Conservation (phyloP, 495 filamentous ascomycete species). For the Oidiodendron maius region DNA sequence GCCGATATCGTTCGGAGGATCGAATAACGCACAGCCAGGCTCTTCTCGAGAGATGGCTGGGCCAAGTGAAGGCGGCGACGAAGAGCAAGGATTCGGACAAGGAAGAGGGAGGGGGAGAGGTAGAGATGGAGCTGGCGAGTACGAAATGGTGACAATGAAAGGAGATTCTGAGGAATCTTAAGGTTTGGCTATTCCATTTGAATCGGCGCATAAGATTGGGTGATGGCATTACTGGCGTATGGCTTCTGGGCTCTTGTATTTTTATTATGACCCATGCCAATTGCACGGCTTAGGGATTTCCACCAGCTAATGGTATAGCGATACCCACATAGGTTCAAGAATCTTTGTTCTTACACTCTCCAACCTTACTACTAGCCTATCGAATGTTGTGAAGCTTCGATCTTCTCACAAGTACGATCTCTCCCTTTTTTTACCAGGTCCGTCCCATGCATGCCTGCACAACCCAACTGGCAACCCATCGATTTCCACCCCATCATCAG, state of each 20-base stretch:
- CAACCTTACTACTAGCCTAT: slow-evolving; percentile 1
- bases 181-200: slow-evolving; percentile 3
- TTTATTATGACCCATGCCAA: not conserved
- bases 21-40: slow-evolving; percentile 24
- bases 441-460: slow-evolving; percentile 10
- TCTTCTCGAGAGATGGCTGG: slow-evolving; percentile 25
- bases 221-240: slow-evolving; percentile 13
- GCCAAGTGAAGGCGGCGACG: slow-evolving; percentile 17
- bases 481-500: slow-evolving; percentile 17
- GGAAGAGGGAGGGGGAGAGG: slow-evolving; percentile 46
- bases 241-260: slow-evolving; percentile 5
- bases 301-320: not conserved
- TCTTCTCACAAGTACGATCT: slow-evolving; percentile 10
- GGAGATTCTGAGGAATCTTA: slow-evolving; percentile 16
- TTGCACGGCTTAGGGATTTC: not conserved
- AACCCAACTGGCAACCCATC: slow-evolving; percentile 22
- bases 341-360: slow-evolving; percentile 2
- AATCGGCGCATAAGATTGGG: slow-evolving; percentile 7
- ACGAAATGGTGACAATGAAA: slow-evolving; percentile 75
- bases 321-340: slow-evolving; percentile 1
- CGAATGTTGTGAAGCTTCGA: not conserved
- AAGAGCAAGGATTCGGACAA: slow-evolving; percentile 44
- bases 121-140: slow-evolving; percentile 60
- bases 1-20: slow-evolving; percentile 82
- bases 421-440: slow-evolving; percentile 10